Conservation (phyloP, 2,329 filamentous ascomycete species). For the Cytospora mali region DNA sequence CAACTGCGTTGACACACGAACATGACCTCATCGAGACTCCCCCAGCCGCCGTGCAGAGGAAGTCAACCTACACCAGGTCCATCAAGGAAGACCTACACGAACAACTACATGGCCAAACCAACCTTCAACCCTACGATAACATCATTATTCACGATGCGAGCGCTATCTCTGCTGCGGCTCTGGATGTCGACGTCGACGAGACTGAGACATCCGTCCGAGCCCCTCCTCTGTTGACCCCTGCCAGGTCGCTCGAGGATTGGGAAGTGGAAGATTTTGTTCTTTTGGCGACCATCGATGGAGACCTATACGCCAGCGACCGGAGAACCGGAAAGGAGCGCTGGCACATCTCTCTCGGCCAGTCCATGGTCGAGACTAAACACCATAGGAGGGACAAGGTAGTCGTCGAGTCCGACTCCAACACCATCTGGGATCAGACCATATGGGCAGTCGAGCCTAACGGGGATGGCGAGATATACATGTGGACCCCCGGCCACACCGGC, state of each 20-base stretch:
- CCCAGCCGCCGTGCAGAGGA: constrained; percentile 22
- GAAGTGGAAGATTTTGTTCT: constrained; percentile 99
- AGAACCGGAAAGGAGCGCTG: constrained; percentile 83
- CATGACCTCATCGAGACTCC: constrained; percentile 27
- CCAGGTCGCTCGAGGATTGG: constrained; percentile 98
- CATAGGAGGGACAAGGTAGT: constrained; percentile 69
- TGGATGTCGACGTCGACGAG: constrained; percentile 61
- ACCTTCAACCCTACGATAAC: constrained; percentile 35
- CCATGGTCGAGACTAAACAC: constrained; percentile 90
- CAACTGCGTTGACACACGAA: constrained; percentile 28
- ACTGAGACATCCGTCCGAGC: constrained; percentile 76
- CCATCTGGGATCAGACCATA: constrained; percentile 77
- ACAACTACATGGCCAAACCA: neutral
- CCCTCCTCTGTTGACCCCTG: constrained; percentile 63
- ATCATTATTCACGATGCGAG: constrained; percentile 70
- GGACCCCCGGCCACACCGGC: constrained; percentile 66
- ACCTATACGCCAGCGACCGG: constrained; percentile 87
- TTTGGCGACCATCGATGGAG: constrained; percentile 99
- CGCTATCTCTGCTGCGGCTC: constrained; percentile 98
- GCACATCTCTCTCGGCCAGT: constrained; percentile 80
- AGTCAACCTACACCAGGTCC: constrained; percentile 25
- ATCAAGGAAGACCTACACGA: constrained; percentile 18
- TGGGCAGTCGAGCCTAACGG: constrained; percentile 94
- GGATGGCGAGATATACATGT: constrained; percentile 85
- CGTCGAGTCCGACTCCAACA: constrained; percentile 59